Evolutionary conservation across 139 green algal genomes (phyloP), one percentile per base, ranked within the genome.

Genomic region (Coelastrella sp.): DNA sequence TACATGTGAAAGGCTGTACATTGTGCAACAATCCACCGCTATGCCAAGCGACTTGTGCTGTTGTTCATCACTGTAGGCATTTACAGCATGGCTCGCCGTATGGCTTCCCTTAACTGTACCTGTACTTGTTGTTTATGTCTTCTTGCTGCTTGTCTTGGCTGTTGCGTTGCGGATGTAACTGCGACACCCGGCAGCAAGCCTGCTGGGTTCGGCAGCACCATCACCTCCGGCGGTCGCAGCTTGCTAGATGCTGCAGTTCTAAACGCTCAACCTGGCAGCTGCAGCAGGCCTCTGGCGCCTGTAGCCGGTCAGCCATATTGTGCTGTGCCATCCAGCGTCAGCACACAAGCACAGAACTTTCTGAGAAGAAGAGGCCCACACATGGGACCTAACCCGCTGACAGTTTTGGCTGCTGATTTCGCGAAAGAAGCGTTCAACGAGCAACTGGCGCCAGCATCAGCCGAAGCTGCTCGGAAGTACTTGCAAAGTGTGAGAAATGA

Each of bases 291-390:
- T 22, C 17, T 76, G 68, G 22, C 16, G 17, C 14, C 68, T 32
- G 68, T 76, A 76, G 16, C 68, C 5, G 68, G 68, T 76, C 68
- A 80, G 22, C 77, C 77, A 10, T 83, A 65, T 10, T 83, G 77
- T 13, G 19, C 23, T 14, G 77, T 83, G 8, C 77, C 77, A 57
- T 61, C 16, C 8, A 83, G 47, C 8, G n/a, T 83, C 14, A 83
- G 77, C 22, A n/a, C 14, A 32, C 10, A 61, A 11, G 77, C 77
- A 22, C 77, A 83, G 14, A 5, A 64, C 11, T 17, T 83, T 54
- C 54, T 83, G 47, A n/a, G 54, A 64, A 58, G 5, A 8, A 80
- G 22, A 58, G 74, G 22, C 22, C 23, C 74, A 17, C 7, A 7
- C 1, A 7, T 17, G 13, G 74, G 22, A 10, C 22, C 74, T 14